Evolutionary conservation across 192 early-diverging fungal genomes (phyloP).

Genomic region (Backusella parvicylindrica): DNA sequence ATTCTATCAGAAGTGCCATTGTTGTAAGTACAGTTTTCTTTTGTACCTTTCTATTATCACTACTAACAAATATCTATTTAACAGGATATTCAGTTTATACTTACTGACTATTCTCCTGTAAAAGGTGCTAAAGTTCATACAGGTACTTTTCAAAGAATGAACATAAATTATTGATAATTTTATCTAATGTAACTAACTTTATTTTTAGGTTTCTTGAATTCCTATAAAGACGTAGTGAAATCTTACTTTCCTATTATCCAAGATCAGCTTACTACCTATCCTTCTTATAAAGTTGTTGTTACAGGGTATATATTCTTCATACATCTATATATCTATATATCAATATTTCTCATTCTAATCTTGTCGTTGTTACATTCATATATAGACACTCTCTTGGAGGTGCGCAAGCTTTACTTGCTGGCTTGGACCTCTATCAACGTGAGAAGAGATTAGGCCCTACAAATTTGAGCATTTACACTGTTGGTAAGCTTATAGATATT

Average conservation of each 20-base stretch:
- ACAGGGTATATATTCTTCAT: slow-evolving; percentile 12
- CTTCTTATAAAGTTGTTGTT: slow-evolving; percentile 20
- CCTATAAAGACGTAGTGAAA: neutral
- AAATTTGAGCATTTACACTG: slow-evolving; percentile 17
- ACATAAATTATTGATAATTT: neutral
- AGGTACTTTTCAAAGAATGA: neutral
- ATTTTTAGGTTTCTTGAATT: neutral
- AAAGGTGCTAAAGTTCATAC: slow-evolving; percentile 14
- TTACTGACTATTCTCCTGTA: slow-evolving; percentile 16
- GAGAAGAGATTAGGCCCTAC: neutral
- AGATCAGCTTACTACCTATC: slow-evolving; percentile 6
- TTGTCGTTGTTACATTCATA: neutral
- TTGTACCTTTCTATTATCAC: neutral
- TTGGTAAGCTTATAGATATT: neutral
- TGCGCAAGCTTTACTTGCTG: slow-evolving; percentile 17
- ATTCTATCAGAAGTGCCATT: slow-evolving; percentile 8
- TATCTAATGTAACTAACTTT: neutral
- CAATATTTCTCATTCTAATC: neutral
- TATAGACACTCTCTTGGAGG: slow-evolving; percentile 30
- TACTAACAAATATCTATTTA: neutral
- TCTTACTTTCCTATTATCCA: neutral
- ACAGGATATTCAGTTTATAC: slow-evolving; percentile 11
- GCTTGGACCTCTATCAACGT: slow-evolving; percentile 22
- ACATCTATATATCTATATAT: neutral
- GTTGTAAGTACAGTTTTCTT: neutral